Evolutionary conservation across 1,139 yeast species (phyloP), one percentile per base, ranked within the genome.

Genomic region (Geotrichum australiense): DNA sequence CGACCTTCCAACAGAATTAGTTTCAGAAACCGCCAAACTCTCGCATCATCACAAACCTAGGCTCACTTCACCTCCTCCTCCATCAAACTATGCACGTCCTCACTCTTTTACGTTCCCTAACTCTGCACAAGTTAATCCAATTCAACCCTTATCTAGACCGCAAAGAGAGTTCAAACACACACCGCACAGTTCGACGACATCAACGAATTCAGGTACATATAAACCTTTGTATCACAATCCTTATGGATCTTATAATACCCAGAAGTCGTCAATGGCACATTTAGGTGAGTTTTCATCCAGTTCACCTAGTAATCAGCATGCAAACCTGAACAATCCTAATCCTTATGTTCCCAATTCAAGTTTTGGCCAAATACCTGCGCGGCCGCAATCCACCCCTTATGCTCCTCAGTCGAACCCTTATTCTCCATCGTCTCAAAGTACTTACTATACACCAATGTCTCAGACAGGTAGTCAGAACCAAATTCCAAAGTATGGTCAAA

Each of bases 1-100:
- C 55, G 95, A 85, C 57, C 78, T 85, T 52, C 95, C 95, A 1
- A 65, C 72, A 29, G 78, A 71, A 41, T 61, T 84, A 39, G 64
- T 83, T 21, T 39, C 47, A 3, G 38, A 49, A 16, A 48, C 53
- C 31, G 39, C 53, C 2, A 36, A 49, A 7, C 46, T 57, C 11
- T 53, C 54, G 5, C 41, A 42, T 21, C 36, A 33, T n/a, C 36
- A 33, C 14, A n/a, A 26, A 26, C 29, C 8, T 26, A 5, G 5
- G 5, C 29, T 26, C 29, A 6, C 7, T 5, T 26, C 29, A 26
- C 29, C n/a, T 6, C 6, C 29, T 11, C 29, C 5, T 11, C 7
- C 25, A 23, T 11, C 29, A 7, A 26, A 26, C 12, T n/a, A 11
- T 5, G n/a, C 5, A 26, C 7, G 12, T 26, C 29, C 5, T 26